Evolutionary conservation across 2,329 filamentous ascomycete species (phyloP).

Genomic region (Madurella fahalii): DNA sequence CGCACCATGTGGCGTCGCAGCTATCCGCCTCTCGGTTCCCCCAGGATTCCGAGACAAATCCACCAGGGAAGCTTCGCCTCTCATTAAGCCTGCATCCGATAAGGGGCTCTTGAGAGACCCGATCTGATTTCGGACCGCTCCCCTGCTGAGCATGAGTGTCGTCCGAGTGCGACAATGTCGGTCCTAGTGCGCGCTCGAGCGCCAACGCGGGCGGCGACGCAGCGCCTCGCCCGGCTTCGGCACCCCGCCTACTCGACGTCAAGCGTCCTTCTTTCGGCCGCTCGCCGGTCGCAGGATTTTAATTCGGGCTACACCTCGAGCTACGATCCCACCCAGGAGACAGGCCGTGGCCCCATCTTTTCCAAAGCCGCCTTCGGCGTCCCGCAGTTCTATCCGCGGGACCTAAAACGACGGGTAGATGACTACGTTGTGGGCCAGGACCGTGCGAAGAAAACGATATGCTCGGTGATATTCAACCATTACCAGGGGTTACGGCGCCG

Average conservation of each 20-base stretch:
- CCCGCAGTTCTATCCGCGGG: slow-evolving; percentile 59
- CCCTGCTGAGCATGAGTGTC: slow-evolving; percentile 15
- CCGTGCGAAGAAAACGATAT: slow-evolving; percentile 87
- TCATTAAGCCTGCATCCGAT: not conserved
- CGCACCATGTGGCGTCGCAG: slow-evolving; percentile 2
- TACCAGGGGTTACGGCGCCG: slow-evolving; percentile 82
- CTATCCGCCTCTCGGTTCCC: not conserved
- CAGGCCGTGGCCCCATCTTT: slow-evolving; percentile 58
- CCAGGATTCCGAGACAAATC: slow-evolving; percentile 2
- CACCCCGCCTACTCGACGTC: slow-evolving; percentile 26
- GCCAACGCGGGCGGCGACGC: slow-evolving; percentile 6
- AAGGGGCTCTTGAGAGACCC: not conserved
- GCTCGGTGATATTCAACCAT: slow-evolving; percentile 92
- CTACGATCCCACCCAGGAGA: slow-evolving; percentile 53
- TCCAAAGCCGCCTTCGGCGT: slow-evolving; percentile 54
- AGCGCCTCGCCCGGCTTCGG: slow-evolving; percentile 14
- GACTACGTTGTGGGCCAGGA: slow-evolving; percentile 97
- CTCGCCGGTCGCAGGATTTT: slow-evolving; percentile 46
- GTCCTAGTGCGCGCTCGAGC: slow-evolving; percentile 21
- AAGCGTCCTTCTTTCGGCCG: slow-evolving; percentile 26
- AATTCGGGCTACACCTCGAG: slow-evolving; percentile 56
- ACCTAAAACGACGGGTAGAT: slow-evolving; percentile 86
- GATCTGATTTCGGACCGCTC: not conserved
- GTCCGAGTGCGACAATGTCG: slow-evolving; percentile 17
- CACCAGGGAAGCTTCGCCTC: slow-evolving; percentile 3